Conservation (phyloP, 495 filamentous ascomycete species). For the Aspergillus leporis region DNA sequence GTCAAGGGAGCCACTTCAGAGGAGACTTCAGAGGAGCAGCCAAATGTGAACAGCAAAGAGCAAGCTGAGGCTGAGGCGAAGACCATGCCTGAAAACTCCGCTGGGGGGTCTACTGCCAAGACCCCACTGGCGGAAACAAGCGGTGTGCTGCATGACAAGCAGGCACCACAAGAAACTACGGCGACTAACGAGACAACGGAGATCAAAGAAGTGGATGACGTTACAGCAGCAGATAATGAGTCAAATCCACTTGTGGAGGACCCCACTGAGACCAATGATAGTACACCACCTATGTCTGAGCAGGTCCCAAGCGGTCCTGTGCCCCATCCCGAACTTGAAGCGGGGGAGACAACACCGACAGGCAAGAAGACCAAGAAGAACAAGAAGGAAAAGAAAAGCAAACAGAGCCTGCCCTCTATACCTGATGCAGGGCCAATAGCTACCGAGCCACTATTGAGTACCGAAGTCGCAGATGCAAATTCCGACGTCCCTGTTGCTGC, state of each 20-base stretch:
- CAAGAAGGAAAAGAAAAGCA: conserved; percentile 37
- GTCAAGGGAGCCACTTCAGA: conserved; percentile 8
- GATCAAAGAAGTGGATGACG: neutral
- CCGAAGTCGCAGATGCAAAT: neutral
- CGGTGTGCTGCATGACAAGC: conserved; percentile 21
- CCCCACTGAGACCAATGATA: conserved; percentile 21
- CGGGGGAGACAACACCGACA: conserved; percentile 17
- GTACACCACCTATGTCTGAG: conserved; percentile 23
- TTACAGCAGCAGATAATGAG: conserved; percentile 11
- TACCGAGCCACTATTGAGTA: neutral
- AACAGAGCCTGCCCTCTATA: conserved; percentile 13
- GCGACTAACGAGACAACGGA: neutral
- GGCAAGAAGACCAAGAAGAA: conserved; percentile 35
- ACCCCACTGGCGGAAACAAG: conserved; percentile 20
- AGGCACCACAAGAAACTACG: conserved; percentile 7
- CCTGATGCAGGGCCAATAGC: neutral
- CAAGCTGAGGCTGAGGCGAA: conserved; percentile 20
- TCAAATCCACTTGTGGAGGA: conserved; percentile 22
- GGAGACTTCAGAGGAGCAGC: conserved; percentile 14
- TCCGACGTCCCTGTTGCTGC: neutral
- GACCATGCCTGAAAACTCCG: conserved; percentile 9
- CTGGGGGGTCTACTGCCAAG: conserved; percentile 14
- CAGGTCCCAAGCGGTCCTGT: conserved; percentile 10
- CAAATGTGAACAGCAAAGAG: conserved; percentile 36
- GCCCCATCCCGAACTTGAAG: conserved; percentile 17